These are phyloP conservation scores for Diversispora eburnea DNA, from an alignment of 192 early-diverging fungal species.

Conservation along the genomic window DNA sequence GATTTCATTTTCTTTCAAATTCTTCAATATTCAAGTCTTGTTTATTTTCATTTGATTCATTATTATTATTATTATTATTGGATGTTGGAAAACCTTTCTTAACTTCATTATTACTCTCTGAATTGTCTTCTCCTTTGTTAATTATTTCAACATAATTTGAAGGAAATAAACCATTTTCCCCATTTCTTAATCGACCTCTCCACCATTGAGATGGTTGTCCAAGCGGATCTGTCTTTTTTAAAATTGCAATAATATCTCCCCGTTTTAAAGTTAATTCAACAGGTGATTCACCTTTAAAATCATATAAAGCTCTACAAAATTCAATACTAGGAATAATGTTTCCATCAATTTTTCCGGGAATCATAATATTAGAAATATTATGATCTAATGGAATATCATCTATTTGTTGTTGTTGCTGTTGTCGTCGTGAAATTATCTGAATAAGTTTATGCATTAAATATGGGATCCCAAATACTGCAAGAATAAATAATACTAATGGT, in stretches of 20 bases:
- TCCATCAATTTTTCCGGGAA: not conserved
- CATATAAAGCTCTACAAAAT: constrained; percentile 86
- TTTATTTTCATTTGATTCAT: too few relatives aligned
- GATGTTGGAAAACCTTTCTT: not conserved
- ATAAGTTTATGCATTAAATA: constrained; percentile 90
- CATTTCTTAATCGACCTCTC: constrained; percentile 78
- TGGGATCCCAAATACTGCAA: constrained; percentile 85
- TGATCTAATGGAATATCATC: constrained; percentile 33
- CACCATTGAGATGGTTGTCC: constrained; percentile 86
- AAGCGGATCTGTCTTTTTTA: constrained; percentile 75
- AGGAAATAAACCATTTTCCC: constrained; percentile 87
- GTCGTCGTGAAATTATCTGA: constrained; percentile 59
- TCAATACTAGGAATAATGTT: constrained; percentile 62
- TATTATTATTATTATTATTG: too few relatives aligned
- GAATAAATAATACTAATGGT: constrained; percentile 78
- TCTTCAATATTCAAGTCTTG: too few relatives aligned
- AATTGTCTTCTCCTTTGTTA: constrained; percentile 54
- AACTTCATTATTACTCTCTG: not conserved
- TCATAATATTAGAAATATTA: constrained; percentile 25
- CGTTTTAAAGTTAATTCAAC: constrained; percentile 78
- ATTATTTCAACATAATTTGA: constrained; percentile 89
- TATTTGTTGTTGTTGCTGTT: constrained; percentile 35
- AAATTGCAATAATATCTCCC: constrained; percentile 88
- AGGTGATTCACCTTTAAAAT: constrained; percentile 72
- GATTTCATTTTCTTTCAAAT: too few relatives aligned